A percentile compares a stretch with the other conserved stretches of the same genome.
phyloP scores from a whole-genome alignment of 2,329 filamentous ascomycete species.

The Pyricularia sp. region DNA sequence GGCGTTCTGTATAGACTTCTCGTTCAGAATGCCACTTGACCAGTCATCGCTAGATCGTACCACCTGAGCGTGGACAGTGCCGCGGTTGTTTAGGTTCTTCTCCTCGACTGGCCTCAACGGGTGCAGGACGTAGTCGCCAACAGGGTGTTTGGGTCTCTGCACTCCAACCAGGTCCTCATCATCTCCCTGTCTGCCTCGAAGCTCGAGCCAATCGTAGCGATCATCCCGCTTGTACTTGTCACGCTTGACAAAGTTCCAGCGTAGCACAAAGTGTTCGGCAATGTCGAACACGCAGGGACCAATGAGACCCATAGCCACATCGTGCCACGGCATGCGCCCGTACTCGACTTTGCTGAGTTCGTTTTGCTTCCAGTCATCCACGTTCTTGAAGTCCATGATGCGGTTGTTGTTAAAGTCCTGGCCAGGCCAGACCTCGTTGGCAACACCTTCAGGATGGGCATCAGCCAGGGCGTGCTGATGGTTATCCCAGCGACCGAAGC shows the following conservation, averaged over 20 bases:
- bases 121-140: conserved; percentile 79
- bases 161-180: conserved; percentile 83
- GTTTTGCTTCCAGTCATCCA: conserved; percentile 87
- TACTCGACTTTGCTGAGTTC: conserved; percentile 85
- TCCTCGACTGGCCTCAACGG: conserved; percentile 60
- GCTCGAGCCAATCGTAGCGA: conserved; percentile 73
- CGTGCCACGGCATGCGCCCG: conserved; percentile 97
- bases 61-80: conserved; percentile 72
- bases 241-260: conserved; percentile 95
- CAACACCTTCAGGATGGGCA: conserved; percentile 73
- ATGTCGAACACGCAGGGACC: conserved; percentile 90
- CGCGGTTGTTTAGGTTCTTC: conserved; percentile 56
- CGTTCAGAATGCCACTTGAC: conserved; percentile 81
- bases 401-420: conserved; percentile 99
- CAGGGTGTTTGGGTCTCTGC: conserved; percentile 79
- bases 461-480: conserved; percentile 80
- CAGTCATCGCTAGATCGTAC: conserved; percentile 89
- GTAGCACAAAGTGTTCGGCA: conserved; percentile 85
- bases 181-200: conserved; percentile 66
- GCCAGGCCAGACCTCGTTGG: conserved; percentile 82
- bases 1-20: conserved; percentile 81
- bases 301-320: conserved; percentile 85
- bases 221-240: conserved; percentile 94
- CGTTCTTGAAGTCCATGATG: conserved; percentile 89
- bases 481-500: conserved; percentile 90